A percentile compares a stretch with the other conserved stretches of the same genome.
phyloP scores from a whole-genome alignment of 139 green algal species.

The Microglena sp. region DNA sequence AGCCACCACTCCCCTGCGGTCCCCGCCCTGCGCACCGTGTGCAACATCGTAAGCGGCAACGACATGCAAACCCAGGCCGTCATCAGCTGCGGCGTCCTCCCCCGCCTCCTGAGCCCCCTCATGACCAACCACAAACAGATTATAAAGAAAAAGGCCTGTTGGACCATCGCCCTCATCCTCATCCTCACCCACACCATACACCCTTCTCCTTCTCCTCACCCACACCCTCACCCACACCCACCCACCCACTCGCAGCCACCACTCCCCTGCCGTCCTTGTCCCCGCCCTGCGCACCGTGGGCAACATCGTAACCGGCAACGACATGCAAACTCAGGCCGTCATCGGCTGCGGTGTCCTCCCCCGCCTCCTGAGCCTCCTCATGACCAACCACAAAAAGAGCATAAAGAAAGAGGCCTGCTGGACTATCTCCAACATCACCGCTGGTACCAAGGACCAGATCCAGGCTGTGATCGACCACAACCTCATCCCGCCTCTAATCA shows the following conservation, averaged over 20 bases:
- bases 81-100: slow-evolving; percentile 92
- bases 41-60: slow-evolving; percentile 98
- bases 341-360: slow-evolving; percentile 91
- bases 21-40: slow-evolving; percentile 92
- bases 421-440: slow-evolving; percentile 99
- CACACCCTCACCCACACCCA: no score
- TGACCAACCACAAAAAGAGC: slow-evolving; percentile 52
- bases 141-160: slow-evolving; percentile 99
- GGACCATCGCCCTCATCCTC: slow-evolving; percentile 99
- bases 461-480: slow-evolving; percentile 81
- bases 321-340: slow-evolving; percentile 91
- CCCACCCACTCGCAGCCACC: no score
- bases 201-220: no score
- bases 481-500: slow-evolving; percentile 83
- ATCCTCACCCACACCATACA: slow-evolving; percentile 92
- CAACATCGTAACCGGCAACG: slow-evolving; percentile 97
- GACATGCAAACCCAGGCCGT: slow-evolving; percentile 94
- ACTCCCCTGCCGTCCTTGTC: slow-evolving; percentile 78
- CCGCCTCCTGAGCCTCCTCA: slow-evolving; percentile 34
- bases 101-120: slow-evolving; percentile 41
- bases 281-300: slow-evolving; percentile 94
- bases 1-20: slow-evolving; percentile 42
- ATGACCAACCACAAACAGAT: slow-evolving; percentile 56
- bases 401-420: slow-evolving; percentile 99
- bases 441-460: slow-evolving; percentile 97